Percentiles rank a stretch among this genome's conserved stretches.
phyloP scores from a whole-genome alignment of 371 early-diverging fungal species.

The Mortierella sp. region DNA sequence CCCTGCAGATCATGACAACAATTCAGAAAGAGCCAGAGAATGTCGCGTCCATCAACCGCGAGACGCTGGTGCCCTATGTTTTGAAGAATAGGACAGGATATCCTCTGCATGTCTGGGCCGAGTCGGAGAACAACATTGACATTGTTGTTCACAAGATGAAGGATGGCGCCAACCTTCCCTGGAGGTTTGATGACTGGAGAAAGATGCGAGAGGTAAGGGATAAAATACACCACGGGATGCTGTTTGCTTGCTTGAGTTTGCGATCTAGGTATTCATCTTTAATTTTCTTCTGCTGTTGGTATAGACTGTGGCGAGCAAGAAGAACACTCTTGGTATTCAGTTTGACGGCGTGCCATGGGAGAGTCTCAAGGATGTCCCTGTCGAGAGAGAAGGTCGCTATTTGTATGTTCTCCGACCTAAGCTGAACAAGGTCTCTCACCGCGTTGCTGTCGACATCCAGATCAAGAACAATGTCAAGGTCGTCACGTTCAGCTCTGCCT shows the following conservation, averaged over 20 bases:
- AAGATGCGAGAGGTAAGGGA: slow-evolving; percentile 84
- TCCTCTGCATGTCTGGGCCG: slow-evolving; percentile 91
- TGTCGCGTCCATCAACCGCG: slow-evolving; percentile 57
- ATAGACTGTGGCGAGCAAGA: slow-evolving; percentile 61
- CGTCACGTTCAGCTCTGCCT: slow-evolving; percentile 92
- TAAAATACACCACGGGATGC: background rate
- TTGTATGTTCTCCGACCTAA: slow-evolving; percentile 86
- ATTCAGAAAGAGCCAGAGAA: slow-evolving; percentile 68
- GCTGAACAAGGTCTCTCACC: slow-evolving; percentile 83
- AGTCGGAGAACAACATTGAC: slow-evolving; percentile 68
- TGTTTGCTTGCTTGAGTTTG: background rate
- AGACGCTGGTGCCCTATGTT: slow-evolving; percentile 80
- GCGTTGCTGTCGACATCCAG: slow-evolving; percentile 89
- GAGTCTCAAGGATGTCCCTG: slow-evolving; percentile 86
- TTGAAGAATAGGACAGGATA: slow-evolving; percentile 94
- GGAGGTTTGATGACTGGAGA: slow-evolving; percentile 98
- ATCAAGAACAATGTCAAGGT: slow-evolving; percentile 90
- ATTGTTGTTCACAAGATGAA: slow-evolving; percentile 77
- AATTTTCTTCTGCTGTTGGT: background rate
- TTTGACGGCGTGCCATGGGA: slow-evolving; percentile 93
- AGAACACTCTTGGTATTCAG: slow-evolving; percentile 87
- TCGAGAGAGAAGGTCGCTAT: slow-evolving; percentile 90
- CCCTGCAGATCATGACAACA: slow-evolving; percentile 73
- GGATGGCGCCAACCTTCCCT: slow-evolving; percentile 85
- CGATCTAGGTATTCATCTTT: background rate